Percentiles rank a stretch among this genome's conserved stretches.
Conservation (phyloP, 2,329 filamentous ascomycete genomes). For the Paraphaeosphaeria sporulosa region DNA sequence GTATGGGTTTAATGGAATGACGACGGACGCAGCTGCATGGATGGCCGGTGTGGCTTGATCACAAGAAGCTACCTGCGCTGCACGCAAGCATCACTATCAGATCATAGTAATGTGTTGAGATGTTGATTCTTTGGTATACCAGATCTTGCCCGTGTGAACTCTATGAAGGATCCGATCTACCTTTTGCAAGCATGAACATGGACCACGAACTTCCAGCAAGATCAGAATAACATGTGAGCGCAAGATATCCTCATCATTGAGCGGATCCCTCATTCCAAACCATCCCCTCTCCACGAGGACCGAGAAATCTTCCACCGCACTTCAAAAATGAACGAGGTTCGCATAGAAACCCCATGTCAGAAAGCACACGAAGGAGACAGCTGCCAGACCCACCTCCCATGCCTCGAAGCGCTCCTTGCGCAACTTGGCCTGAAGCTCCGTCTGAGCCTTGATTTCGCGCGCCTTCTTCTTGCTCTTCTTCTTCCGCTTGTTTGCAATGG, state of each 20-base stretch:
- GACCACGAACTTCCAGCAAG: too few species aligned
- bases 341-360: neutral
- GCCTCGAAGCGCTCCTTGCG: neutral
- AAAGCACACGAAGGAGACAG: neutral
- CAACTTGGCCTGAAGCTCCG: neutral
- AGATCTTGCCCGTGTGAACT: neutral
- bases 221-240: too few species aligned
- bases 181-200: neutral
- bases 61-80: neutral
- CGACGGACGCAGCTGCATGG: neutral
- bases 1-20: slow-evolving; percentile 1
- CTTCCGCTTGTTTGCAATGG: neutral
- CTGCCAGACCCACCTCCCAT: neutral
- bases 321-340: neutral
- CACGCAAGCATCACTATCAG: neutral
- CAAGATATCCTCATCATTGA: too few species aligned
- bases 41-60: neutral
- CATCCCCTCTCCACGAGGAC: neutral
- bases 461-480: neutral
- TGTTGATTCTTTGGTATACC: neutral
- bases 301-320: neutral
- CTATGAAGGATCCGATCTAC: neutral
- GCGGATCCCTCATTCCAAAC: neutral
- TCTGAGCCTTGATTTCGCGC: neutral
- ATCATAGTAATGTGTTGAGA: neutral